Evolutionary conservation across 148 eudicot species (phyloP).

Genomic region (Linanthus parryae): DNA sequence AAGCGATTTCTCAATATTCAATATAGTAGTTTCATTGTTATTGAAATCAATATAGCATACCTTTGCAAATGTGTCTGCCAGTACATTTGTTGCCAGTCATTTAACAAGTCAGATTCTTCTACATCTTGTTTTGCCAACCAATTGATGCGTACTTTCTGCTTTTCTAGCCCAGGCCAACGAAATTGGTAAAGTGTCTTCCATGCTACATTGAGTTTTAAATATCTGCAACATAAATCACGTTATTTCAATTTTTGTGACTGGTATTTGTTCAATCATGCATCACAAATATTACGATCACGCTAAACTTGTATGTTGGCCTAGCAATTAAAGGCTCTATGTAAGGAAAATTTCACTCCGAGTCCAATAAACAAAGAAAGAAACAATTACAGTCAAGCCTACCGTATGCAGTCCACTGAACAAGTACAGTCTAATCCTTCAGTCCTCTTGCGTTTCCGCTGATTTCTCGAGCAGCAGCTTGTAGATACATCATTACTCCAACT

Average conservation of each 20-base stretch:
- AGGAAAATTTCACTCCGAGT: too few species aligned
- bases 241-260: too few species aligned
- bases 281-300: neutral
- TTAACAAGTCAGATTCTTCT: conserved; percentile 15
- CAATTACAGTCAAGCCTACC: too few species aligned
- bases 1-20: too few species aligned
- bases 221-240: conserved; percentile 40
- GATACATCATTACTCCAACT: conserved; percentile 20
- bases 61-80: conserved; percentile 84
- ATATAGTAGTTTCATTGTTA: too few species aligned
- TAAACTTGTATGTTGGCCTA: too few species aligned
- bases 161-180: conserved; percentile 50
- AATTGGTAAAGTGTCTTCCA: conserved; percentile 49
- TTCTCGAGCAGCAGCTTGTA: conserved; percentile 26
- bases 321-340: too few species aligned
- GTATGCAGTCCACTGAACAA: neutral
- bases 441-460: conserved; percentile 64
- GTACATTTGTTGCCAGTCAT: conserved; percentile 70
- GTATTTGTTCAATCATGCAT: neutral
- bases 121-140: conserved; percentile 17
- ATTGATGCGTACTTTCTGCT: conserved; percentile 15
- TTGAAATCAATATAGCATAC: conserved; percentile 32
- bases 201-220: conserved; percentile 36
- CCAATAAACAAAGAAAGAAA: too few species aligned
- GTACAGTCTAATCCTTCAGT: conserved; percentile 8